phyloP scores from a whole-genome alignment of 768 basidiomycete genomes.

The Lentinula lateritia region DNA sequence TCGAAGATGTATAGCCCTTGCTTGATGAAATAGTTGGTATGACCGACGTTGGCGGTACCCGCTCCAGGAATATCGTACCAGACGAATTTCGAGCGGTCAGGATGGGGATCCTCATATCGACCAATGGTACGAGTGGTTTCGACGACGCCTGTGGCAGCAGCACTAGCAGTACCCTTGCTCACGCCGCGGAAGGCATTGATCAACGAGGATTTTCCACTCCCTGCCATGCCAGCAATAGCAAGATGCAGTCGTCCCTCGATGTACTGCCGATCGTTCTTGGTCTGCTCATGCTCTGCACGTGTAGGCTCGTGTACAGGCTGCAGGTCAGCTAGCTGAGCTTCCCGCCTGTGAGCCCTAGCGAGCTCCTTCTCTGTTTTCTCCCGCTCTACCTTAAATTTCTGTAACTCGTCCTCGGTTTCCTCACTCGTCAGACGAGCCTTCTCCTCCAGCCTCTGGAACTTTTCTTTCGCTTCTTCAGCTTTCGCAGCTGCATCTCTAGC shows the following conservation, averaged over 20 bases:
- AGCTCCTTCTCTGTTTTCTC: conserved; percentile 10
- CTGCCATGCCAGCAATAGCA: conserved; percentile 26
- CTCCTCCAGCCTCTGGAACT: background rate
- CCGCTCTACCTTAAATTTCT: background rate
- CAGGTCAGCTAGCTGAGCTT: conserved; percentile 16
- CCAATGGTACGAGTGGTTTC: conserved; percentile 21
- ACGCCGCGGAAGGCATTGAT: conserved; percentile 30
- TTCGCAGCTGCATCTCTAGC: background rate
- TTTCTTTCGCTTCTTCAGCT: background rate
- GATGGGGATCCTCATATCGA: conserved; percentile 20
- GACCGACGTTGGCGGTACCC: conserved; percentile 22
- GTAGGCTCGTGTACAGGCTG: conserved; percentile 25
- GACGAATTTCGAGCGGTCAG: conserved; percentile 14
- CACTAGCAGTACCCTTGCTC: conserved; percentile 14
- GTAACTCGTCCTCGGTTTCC: background rate
- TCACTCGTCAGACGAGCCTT: background rate
- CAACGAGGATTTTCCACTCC: conserved; percentile 31
- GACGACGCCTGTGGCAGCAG: conserved; percentile 23
- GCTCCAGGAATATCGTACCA: conserved; percentile 35
- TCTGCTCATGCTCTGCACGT: conserved; percentile 12
- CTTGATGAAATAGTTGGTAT: conserved; percentile 28
- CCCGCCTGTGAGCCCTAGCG: background rate
- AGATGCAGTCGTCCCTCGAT: conserved; percentile 24
- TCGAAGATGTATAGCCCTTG: conserved; percentile 33
- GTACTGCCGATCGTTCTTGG: conserved; percentile 9